Base-by-base conservation (phyloP, 1,284 basidiomycete genomes). In the Meira miltonrushii region DNA sequence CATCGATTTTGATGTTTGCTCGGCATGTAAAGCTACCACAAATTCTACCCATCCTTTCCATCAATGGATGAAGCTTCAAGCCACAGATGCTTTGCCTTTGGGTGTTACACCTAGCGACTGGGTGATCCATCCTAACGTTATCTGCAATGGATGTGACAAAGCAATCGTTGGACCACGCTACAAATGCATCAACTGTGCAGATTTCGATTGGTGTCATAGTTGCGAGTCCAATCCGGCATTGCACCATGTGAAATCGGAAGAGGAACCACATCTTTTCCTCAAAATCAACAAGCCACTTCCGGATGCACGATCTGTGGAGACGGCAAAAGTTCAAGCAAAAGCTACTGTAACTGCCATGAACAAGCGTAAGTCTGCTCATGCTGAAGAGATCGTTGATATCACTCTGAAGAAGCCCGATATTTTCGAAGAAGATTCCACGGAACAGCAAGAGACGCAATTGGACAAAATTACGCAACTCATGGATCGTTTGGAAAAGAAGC, bases 1-100 rank as follows among this genome's bases (percentile, higher is more conserved):
- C 52, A 61, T 58, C 25, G 61, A 68, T 52, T 69, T 59, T 57
- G 68, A 69, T 52, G 50, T 47, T n/a, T 68, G 68, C 39, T 2
- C 12, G 6, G 21, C 17, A 25, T 66, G 68, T 33, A 23, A 54
- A 12, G n/a, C 33, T 2, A n/a, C 11, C 1, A 25, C 54, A 7
- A 43, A 41, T 12, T 9, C 6, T 8, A 10, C n/a, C 17, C 68
- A 69, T 51, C 66, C 64, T n/a, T 60, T 50, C 10, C 68, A 69
- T 33, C 46, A 21, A 5, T 25, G 17, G 17, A 48, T 48, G 46
- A 23, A n/a, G 12, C 17, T 48, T 25, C 3, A 19, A 13, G 8
- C 46, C 23, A 17, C 12, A 6, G 25, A 48, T 5, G 54, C 47
- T 21, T 56, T 66, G 37, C 21, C 65, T 28, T 56, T 15, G 6